Base-by-base conservation (phyloP, 805 yeast species). In the Ogataea allantospora region DNA sequence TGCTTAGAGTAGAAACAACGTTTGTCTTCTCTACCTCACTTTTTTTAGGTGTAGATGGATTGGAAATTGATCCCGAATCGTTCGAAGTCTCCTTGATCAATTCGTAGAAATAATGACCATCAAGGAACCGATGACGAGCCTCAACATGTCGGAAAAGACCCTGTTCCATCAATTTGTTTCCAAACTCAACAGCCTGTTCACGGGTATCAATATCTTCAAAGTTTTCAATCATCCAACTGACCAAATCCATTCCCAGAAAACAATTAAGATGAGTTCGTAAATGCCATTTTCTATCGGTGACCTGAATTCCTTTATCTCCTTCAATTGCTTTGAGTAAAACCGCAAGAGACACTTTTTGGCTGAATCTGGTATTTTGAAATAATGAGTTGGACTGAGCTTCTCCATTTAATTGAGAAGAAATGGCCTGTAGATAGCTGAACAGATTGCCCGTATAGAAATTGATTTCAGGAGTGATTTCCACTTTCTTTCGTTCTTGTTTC, bases 101-200 rank as follows among this genome's bases (percentile, higher is more conserved):
- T 50, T 77, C 80, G 54, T 91, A 91, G 60, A 91, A 91, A 57
- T 88, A 91, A 54, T 93, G 89, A 0, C 99, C 99, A 63, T 91
- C 95, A 35, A 88, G 62, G 50, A 93, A 87, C 3, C 83, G 78
- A 56, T 91, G 97, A 22, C 91, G 72, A 30, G 77, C 69, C 43
- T 84, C 87, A 14, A 88, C 96, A 54, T 91, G 98, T n/a, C 60
- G 67, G 55, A 91, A 78, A 11, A 91, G 53, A 0, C 84, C 84
- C 33, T 68, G 68, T 7, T 77, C 73, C 95, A 88, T 85, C 28
- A 91, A 62, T 7, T 64, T 57, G 50, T 88, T 89, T 1, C 96
- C 99, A 57, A 69, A 93, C 10, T 66, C 73, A 0, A 81, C 78
- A 0, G 97, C 98, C 12, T 82, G 89, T 18, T 88, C 97, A 44